Evolutionary conservation across 352 stramenopile genomes (phyloP), one percentile per base, ranked within the genome.

Genomic region (Phytophthora megakarya): DNA sequence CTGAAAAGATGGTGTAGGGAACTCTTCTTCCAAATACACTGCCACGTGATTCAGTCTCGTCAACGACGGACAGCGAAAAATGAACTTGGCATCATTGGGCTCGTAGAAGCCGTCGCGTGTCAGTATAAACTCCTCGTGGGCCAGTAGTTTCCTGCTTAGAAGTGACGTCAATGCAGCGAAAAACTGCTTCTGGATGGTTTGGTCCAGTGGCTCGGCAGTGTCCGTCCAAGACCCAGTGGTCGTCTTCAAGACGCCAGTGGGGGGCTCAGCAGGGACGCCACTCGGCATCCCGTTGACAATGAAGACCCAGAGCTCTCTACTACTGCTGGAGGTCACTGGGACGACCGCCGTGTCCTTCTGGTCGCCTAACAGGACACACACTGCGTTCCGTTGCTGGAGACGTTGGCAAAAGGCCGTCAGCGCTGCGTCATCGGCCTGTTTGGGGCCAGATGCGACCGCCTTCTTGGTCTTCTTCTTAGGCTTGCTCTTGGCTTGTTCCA

Each of bases 51-150:
- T 87, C 6, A 88, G 49, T 22, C 60, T 61, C 15, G 71, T 74
- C 5, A 87, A 68, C 30, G 84, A 89, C 43, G 81, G 81, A 33
- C 76, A 76, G 3, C 76, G 72, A 55, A 81, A 91, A 44, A 88
- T 67, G 45, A 93, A 90, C 15, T 68, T 78, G 19, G 80, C 78
- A 26, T 90, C 78, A 26, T 84, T 88, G 0, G 65, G 76, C 53
- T 77, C 54, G 53, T 85, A 88, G 12, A 72, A 72, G 3, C 59
- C 72, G 25, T 65, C 52, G 0, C 67, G 40, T 1, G 53, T 52
- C 15, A 67, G 53, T 19, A 74, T 45, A 59, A 92, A 90, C 9
- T 84, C 81, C 12, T 76, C 72, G 18, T 73, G 62, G 0, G 52
- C 43, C 13, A 82, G 50, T 26, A 91, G 62, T 46, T 73, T 72